These are phyloP conservation scores for Lasiosphaeriaceae sp. DNA, from an alignment of 495 filamentous ascomycete species.

Conservation along the genomic window DNA sequence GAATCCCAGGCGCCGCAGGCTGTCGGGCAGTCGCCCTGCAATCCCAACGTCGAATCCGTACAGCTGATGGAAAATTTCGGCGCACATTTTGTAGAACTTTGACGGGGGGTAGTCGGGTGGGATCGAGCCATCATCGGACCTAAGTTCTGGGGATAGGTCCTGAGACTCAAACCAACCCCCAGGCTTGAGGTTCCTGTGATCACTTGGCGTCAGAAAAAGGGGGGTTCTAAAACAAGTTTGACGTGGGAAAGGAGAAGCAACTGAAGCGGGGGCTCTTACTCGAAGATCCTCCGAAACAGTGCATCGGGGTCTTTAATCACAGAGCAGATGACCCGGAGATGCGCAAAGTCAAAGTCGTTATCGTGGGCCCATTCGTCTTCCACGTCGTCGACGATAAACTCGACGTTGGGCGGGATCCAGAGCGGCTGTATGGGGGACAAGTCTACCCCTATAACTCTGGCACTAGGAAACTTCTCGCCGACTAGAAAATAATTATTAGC, in stretches of 20 bases:
- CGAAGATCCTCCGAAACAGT: slow-evolving; percentile 30
- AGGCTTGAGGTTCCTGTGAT: slow-evolving; percentile 50
- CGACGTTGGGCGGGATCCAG: slow-evolving; percentile 53
- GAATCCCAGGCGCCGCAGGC: slow-evolving; percentile 46
- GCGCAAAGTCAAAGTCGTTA: slow-evolving; percentile 50
- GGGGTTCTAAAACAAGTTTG: slow-evolving; percentile 18
- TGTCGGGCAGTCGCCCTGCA: slow-evolving; percentile 33
- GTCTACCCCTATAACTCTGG: slow-evolving; percentile 59
- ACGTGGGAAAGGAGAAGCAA: not conserved
- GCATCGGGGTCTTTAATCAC: slow-evolving; percentile 44
- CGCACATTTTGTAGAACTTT: slow-evolving; percentile 34
- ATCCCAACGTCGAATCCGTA: slow-evolving; percentile 43
- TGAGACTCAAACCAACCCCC: slow-evolving; percentile 62
- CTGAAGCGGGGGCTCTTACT: slow-evolving; percentile 20
- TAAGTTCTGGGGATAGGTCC: slow-evolving; percentile 48
- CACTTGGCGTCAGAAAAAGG: slow-evolving; percentile 1
- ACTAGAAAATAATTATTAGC: slow-evolving; percentile 28
- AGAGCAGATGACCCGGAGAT: slow-evolving; percentile 39
- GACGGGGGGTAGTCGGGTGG: slow-evolving; percentile 41
- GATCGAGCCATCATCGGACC: slow-evolving; percentile 51
- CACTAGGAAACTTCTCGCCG: slow-evolving; percentile 50
- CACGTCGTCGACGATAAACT: slow-evolving; percentile 60
- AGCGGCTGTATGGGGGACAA: slow-evolving; percentile 58
- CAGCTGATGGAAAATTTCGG: slow-evolving; percentile 25
- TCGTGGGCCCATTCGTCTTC: slow-evolving; percentile 52